phyloP scores from a whole-genome alignment of 345 rosid genomes.

The Euphorbia peplus region DNA sequence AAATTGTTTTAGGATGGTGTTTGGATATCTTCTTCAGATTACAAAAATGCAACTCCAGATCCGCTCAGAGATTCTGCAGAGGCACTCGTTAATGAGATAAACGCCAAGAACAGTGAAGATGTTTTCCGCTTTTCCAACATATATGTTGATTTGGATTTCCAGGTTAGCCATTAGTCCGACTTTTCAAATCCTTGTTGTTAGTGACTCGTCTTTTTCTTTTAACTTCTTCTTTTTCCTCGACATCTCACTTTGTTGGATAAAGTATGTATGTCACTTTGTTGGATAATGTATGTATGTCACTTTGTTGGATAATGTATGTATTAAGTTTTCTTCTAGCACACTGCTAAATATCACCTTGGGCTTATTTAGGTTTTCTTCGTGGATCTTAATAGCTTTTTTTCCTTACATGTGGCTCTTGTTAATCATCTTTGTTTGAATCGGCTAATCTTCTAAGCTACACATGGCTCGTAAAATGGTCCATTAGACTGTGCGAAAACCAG shows the following conservation, averaged over 20 bases:
- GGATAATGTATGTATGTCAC: too few relatives aligned
- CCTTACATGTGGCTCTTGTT: neutral
- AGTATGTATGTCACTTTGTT: too few relatives aligned
- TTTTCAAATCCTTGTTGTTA: constrained; percentile 9
- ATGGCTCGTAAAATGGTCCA: neutral
- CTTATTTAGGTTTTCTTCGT: neutral
- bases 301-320: too few relatives aligned
- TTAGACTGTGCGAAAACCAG: neutral
- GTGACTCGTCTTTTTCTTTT: too few relatives aligned
- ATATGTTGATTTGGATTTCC: constrained; percentile 74
- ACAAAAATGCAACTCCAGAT: constrained; percentile 67
- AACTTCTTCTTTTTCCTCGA: neutral
- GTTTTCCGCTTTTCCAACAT: constrained; percentile 74
- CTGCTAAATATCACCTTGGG: neutral
- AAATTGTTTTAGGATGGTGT: constrained; percentile 57
- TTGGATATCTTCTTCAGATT: constrained; percentile 78
- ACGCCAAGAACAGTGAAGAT: constrained; percentile 66
- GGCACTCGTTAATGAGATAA: constrained; percentile 65
- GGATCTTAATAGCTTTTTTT: neutral
- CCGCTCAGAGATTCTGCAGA: constrained; percentile 77
- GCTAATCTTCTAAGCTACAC: neutral
- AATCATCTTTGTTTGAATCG: neutral
- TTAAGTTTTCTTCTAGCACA: neutral
- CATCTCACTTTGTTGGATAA: neutral
- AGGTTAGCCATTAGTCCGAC: constrained; percentile 40